Evolutionary conservation across 2,329 filamentous ascomycete species (phyloP).

Genomic region (Verticillium klebahnii): DNA sequence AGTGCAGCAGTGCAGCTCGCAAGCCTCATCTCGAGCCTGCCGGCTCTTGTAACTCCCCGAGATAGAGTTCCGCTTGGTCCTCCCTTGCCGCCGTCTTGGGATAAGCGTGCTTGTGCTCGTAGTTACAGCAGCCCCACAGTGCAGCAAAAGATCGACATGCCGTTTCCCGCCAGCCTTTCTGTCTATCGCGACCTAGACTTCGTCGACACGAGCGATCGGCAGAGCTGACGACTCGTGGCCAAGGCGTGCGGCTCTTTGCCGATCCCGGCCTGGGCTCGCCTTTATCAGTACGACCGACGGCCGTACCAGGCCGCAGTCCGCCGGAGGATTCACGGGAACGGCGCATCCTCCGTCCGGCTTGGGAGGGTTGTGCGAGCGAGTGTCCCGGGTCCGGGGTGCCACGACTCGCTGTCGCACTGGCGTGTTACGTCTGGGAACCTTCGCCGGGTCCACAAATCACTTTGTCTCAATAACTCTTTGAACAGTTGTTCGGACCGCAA

Average conservation of each 20-base stretch:
- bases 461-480: not conserved
- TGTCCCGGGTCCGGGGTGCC: not conserved
- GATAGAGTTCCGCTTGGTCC: not conserved
- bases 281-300: not conserved
- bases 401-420: not conserved
- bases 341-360: not conserved
- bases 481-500: not conserved
- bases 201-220: not conserved
- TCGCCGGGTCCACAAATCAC: not conserved
- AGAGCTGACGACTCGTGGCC: constrained; percentile 1
- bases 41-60: not conserved
- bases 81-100: not conserved
- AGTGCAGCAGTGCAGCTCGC: not conserved
- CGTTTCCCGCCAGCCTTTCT: not conserved
- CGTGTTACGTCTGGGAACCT: not conserved
- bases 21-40: not conserved
- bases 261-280: not conserved
- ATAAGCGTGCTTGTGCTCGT: not conserved
- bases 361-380: not conserved
- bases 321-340: not conserved
- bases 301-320: not conserved
- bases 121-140: not conserved
- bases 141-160: not conserved
- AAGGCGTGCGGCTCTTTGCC: constrained; percentile 2
- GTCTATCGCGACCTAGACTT: not conserved